Evolutionary conservation across 169 alveolate species (phyloP).

Genomic region (Plasmodium vivax): DNA sequence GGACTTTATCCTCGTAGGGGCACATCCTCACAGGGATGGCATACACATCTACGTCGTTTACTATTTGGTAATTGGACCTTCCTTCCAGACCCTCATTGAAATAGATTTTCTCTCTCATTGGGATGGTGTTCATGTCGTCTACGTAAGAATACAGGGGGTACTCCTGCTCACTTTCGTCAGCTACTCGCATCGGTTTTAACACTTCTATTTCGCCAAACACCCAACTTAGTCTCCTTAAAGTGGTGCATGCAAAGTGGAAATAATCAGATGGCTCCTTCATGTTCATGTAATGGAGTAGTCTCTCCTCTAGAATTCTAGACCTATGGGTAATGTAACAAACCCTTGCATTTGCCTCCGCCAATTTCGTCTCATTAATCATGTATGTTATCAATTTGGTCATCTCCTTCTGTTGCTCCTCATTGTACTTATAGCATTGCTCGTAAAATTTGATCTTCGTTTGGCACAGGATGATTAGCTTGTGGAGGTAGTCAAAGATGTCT

Average conservation of each 20-base stretch:
- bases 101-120: slow-evolving; percentile 58
- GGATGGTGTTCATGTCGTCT: slow-evolving; percentile 32
- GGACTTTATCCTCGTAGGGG: slow-evolving; percentile 20
- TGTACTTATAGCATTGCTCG: slow-evolving; percentile 49
- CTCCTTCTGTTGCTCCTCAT: slow-evolving; percentile 45
- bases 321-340: slow-evolving; percentile 61
- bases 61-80: slow-evolving; percentile 12
- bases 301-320: slow-evolving; percentile 49
- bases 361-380: slow-evolving; percentile 55
- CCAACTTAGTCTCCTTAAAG: slow-evolving; percentile 55
- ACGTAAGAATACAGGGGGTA: slow-evolving; percentile 44
- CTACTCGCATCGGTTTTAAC: background rate
- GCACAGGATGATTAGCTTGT: slow-evolving; percentile 40
- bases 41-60: slow-evolving; percentile 39
- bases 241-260: slow-evolving; percentile 57
- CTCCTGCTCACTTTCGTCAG: background rate
- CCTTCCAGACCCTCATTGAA: slow-evolving; percentile 70
- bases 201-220: slow-evolving; percentile 62
- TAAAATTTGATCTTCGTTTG: slow-evolving; percentile 60
- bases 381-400: slow-evolving; percentile 2
- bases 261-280: slow-evolving; percentile 42
- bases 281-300: slow-evolving; percentile 17
- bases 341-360: slow-evolving; percentile 59
- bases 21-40: slow-evolving; percentile 55
- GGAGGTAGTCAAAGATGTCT: slow-evolving; percentile 61